phyloP scores from a whole-genome alignment of 441 rosid genomes.

The Jatropha multifida region DNA sequence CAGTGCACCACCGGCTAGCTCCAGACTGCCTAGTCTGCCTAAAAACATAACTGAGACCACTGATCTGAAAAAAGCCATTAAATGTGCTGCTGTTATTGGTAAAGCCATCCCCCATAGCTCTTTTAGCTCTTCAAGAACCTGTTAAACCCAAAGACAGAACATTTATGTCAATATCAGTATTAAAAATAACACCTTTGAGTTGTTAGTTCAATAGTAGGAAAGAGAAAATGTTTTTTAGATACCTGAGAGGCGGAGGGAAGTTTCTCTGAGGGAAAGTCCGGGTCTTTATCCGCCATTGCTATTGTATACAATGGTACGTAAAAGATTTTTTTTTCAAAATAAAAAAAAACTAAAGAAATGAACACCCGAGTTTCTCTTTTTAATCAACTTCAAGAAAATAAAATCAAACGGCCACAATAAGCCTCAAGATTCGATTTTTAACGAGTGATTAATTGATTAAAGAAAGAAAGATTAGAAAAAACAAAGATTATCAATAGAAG shows the following conservation, averaged over 20 bases:
- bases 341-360: not conserved
- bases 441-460: not conserved
- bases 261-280: constrained; percentile 44
- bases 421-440: not conserved
- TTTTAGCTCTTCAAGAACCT: constrained; percentile 75
- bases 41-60: constrained; percentile 87
- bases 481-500: too few species aligned
- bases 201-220: not conserved
- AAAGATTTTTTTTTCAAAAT: constrained; percentile 6
- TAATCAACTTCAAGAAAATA: constrained; percentile 3
- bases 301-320: constrained; percentile 8
- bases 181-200: not conserved
- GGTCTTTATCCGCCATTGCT: constrained; percentile 52
- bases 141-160: constrained; percentile 9
- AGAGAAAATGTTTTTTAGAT: not conserved
- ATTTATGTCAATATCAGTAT: constrained; percentile 5
- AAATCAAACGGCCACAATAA: not conserved
- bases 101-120: constrained; percentile 88
- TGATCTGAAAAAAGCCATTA: constrained; percentile 71
- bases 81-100: constrained; percentile 85
- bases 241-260: constrained; percentile 60
- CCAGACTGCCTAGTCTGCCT: constrained; percentile 87
- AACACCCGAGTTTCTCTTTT: not conserved
- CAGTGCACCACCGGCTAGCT: constrained; percentile 95
- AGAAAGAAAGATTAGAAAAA: too few species aligned